Conservation (phyloP, 495 filamentous ascomycete species). For the Jackrogersella multiformis region DNA sequence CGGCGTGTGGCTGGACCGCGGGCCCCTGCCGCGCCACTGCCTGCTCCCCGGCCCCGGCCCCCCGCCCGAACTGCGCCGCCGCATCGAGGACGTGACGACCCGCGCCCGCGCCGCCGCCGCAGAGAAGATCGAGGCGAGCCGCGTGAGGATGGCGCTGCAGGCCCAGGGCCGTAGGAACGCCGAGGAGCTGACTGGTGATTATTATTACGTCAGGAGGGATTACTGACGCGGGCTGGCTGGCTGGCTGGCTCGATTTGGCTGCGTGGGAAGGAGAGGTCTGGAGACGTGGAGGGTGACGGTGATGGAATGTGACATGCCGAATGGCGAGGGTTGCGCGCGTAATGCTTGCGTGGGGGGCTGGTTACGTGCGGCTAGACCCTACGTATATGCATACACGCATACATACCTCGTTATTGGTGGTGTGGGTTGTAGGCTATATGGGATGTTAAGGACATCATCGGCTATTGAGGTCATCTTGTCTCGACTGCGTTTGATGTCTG, state of each 20-base stretch:
- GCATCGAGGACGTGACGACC: neutral
- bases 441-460: neutral
- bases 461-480: slow-evolving; percentile 3
- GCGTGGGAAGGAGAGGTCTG: neutral
- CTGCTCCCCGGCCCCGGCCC: slow-evolving; percentile 5
- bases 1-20: slow-evolving; percentile 7
- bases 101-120: no score
- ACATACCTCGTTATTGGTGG: slow-evolving; percentile 7
- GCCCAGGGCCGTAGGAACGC: slow-evolving; percentile 10
- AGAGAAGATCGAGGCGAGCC: slow-evolving; percentile 6
- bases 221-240: neutral
- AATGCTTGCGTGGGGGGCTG: slow-evolving; percentile 28
- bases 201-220: slow-evolving; percentile 24
- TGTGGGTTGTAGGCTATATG: slow-evolving; percentile 7
- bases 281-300: slow-evolving; percentile 1
- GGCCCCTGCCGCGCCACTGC: slow-evolving; percentile 1
- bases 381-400: neutral
- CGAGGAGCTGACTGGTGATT: slow-evolving; percentile 11
- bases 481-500: slow-evolving; percentile 12
- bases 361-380: slow-evolving; percentile 13
- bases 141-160: slow-evolving; percentile 2
- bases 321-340: slow-evolving; percentile 18
- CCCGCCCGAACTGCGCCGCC: slow-evolving; percentile 2
- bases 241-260: slow-evolving; percentile 6
- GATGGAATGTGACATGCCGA: slow-evolving; percentile 20